phyloP scores from a whole-genome alignment of 164 flowering plant genomes.

The Aristolochia fimbriata region DNA sequence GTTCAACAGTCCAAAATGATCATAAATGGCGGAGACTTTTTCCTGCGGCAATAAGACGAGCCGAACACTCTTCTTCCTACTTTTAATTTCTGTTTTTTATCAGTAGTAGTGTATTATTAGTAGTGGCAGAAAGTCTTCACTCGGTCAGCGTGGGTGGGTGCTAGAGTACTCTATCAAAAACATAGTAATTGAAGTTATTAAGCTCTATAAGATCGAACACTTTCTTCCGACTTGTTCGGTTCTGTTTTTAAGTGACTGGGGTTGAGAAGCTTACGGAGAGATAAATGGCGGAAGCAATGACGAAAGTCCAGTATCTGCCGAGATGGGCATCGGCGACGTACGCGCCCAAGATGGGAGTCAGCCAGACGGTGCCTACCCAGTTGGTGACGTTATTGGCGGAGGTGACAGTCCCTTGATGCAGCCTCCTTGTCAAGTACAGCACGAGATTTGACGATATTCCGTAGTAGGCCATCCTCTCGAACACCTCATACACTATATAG shows the following conservation, averaged over 20 bases:
- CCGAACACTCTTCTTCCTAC: too few relatives aligned
- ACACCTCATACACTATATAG: slow-evolving; percentile 63
- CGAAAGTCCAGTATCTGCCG: slow-evolving; percentile 68
- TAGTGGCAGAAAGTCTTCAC: neutral
- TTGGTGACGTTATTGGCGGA: slow-evolving; percentile 56
- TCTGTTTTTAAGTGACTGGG: too few relatives aligned
- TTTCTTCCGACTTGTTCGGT: too few relatives aligned
- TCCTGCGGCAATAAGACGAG: too few relatives aligned
- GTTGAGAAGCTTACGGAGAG: slow-evolving; percentile 25
- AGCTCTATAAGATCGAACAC: too few relatives aligned
- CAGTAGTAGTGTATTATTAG: too few relatives aligned
- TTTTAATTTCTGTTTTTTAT: too few relatives aligned
- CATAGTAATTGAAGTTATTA: neutral
- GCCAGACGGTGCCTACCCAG: slow-evolving; percentile 59
- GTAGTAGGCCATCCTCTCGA: slow-evolving; percentile 69
- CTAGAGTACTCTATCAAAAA: too few relatives aligned
- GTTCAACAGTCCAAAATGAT: too few relatives aligned
- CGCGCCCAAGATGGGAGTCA: slow-evolving; percentile 65
- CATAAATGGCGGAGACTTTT: too few relatives aligned
- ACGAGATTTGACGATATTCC: slow-evolving; percentile 66
- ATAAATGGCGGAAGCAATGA: slow-evolving; percentile 39
- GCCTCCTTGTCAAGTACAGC: slow-evolving; percentile 34
- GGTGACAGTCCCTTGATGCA: slow-evolving; percentile 55
- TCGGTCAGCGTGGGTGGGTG: too few relatives aligned
- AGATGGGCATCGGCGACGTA: slow-evolving; percentile 58